A percentile compares a stretch with the other conserved stretches of the same genome.
Evolutionary conservation across 768 basidiomycete genomes (phyloP).

Genomic region (Lentinula lateritia): DNA sequence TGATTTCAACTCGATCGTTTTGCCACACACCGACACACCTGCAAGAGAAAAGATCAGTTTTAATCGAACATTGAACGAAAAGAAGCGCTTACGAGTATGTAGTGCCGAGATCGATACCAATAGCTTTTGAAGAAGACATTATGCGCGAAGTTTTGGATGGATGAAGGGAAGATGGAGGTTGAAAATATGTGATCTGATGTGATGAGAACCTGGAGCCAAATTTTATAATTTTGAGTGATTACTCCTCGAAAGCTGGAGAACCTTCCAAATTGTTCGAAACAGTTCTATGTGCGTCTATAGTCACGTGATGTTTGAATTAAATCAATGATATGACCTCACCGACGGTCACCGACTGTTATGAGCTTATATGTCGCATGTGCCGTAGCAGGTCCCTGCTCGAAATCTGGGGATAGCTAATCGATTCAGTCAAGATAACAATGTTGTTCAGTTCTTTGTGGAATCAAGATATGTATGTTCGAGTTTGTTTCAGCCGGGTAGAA

Average conservation of each 20-base stretch:
- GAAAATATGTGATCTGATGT: not conserved
- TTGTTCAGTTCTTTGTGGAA: too few relatives aligned
- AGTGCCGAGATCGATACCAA: constrained; percentile 72
- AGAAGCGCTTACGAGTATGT: constrained; percentile 50
- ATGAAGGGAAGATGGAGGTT: not conserved
- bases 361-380: too few relatives aligned
- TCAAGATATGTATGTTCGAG: too few relatives aligned
- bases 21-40: constrained; percentile 8
- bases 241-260: not conserved
- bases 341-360: not conserved
- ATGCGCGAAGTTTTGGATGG: not conserved
- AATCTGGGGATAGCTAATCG: too few relatives aligned
- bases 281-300: not conserved
- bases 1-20: constrained; percentile 55
- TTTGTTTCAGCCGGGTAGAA: too few relatives aligned
- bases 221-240: not conserved
- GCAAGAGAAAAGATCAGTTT: not conserved
- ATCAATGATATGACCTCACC: not conserved
- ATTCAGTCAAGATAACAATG: too few relatives aligned
- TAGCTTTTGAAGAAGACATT: constrained; percentile 15
- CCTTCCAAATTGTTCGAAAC: not conserved
- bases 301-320: not conserved
- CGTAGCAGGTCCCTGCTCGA: too few relatives aligned
- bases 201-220: not conserved
- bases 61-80: constrained; percentile 43